These are phyloP conservation scores for Cystobasidium tubakii DNA, from an alignment of 768 basidiomycete genomes.

Conservation along the genomic window DNA sequence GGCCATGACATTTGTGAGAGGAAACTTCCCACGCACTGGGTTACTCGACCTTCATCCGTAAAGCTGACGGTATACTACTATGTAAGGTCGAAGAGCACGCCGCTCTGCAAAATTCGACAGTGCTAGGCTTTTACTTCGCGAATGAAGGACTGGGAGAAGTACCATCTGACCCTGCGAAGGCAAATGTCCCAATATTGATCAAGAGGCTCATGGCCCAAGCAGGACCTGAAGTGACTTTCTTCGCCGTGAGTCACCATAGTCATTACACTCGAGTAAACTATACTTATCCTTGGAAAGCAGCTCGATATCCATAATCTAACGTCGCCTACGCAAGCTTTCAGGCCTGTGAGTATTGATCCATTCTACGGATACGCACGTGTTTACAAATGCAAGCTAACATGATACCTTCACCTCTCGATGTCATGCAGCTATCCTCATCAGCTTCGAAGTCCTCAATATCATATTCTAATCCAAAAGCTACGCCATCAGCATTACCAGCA, in stretches of 20 bases:
- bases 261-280: not conserved
- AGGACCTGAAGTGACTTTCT: not conserved
- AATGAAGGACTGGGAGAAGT: constrained; percentile 57
- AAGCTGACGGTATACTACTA: not conserved
- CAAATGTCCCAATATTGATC: not conserved
- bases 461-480: not conserved
- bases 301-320: constrained; percentile 23
- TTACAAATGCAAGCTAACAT: not conserved
- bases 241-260: not conserved
- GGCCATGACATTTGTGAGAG: constrained; percentile 47
- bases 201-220: constrained; percentile 17
- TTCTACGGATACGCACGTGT: not conserved
- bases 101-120: constrained; percentile 21
- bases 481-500: not conserved
- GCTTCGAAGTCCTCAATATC: not conserved
- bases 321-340: constrained; percentile 9
- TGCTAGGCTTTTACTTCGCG: constrained; percentile 46
- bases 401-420: not conserved
- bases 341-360: constrained; percentile 12
- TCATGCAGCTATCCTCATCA: constrained; percentile 2
- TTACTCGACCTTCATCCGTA: too few species aligned
- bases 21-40: too few species aligned
- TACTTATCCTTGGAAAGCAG: not conserved
- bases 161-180: not conserved
- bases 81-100: constrained; percentile 43